Percentiles rank a stretch among this genome's conserved stretches.
phyloP scores from a whole-genome alignment of 768 basidiomycete genomes.

The Russula foetens region DNA sequence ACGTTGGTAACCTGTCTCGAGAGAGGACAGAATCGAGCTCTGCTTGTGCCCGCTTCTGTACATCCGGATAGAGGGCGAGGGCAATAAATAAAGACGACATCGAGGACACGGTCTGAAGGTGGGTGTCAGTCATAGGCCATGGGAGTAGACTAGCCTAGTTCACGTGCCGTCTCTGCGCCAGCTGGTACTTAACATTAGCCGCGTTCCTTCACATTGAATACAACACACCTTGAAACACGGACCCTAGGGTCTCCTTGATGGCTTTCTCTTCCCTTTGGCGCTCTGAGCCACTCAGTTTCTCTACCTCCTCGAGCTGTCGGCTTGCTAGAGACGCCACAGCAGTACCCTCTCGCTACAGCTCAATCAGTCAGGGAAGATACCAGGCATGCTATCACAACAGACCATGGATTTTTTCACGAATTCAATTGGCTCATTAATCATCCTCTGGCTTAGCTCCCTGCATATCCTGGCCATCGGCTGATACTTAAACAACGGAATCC shows the following conservation, averaged over 20 bases:
- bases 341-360: not conserved
- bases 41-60: constrained; percentile 8
- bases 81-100: not conserved
- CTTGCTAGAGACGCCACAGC: not conserved
- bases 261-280: not conserved
- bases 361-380: not conserved
- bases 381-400: not conserved
- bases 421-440: constrained; percentile 1
- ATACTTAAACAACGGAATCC: constrained; percentile 8
- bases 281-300: not conserved
- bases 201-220: not conserved
- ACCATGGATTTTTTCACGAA: constrained; percentile 6
- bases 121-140: not conserved
- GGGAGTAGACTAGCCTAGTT: no score
- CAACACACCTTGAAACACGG: not conserved
- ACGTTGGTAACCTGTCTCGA: constrained; percentile 2
- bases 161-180: not conserved
- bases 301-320: not conserved
- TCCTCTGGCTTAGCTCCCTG: not conserved
- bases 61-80: constrained; percentile 1
- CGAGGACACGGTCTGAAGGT: not conserved
- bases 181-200: not conserved
- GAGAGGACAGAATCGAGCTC: constrained; percentile 9
- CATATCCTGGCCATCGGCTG: not conserved
- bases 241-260: not conserved